Base-by-base conservation (phyloP, 805 yeast genomes). In the Schizosaccharomyces octosporus region DNA sequence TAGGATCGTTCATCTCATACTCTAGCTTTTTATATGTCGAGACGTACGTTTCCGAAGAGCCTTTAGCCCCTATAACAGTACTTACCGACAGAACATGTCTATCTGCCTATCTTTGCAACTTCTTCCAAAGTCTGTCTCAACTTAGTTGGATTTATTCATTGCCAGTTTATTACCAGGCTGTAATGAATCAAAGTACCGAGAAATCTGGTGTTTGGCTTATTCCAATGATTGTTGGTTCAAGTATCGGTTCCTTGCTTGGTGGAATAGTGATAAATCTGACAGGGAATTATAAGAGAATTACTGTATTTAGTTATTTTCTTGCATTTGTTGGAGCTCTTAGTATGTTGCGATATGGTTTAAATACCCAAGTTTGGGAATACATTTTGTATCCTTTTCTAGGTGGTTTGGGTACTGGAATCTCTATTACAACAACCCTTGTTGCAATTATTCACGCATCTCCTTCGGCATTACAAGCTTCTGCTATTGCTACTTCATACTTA, bases 401-500 rank as follows among this genome's bases (percentile, higher is more conserved):
- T 1, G 82, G 85, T 6, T 73, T 78, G 51, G 82, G 81, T 0
- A 76, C 79, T 63, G 78, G 86, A 1, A 70, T 76, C 3, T 72
- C 77, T 65, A 72, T 82, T 62, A 82, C 86, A 0, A 76, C 81
- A 3, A 79, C 84, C 0, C 71, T 83, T 59, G 70, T 83, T 24
- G 81, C 85, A 0, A 75, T 83, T 71, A 81, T 83, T 61, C 81
- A 85, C 1, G 76, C 85, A 5, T 87, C 81, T 0, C 79, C 82
- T 3, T 64, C 70, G 21, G 73, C 76, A 55, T 76, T 76, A 65
- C 88, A 82, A 67, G 88, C 90, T 2, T 75, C 84, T 29, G 83
- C 85, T 1, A 84, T 89, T 0, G 82, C 87, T 0, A 82, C 84
- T 63, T 87, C 83, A 64, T 84, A 83, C 67, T 84, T 84, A 0